Evolutionary conservation across 352 stramenopile species (phyloP), one percentile per base, ranked within the genome.

Genomic region (Globisporangium ultimum): DNA sequence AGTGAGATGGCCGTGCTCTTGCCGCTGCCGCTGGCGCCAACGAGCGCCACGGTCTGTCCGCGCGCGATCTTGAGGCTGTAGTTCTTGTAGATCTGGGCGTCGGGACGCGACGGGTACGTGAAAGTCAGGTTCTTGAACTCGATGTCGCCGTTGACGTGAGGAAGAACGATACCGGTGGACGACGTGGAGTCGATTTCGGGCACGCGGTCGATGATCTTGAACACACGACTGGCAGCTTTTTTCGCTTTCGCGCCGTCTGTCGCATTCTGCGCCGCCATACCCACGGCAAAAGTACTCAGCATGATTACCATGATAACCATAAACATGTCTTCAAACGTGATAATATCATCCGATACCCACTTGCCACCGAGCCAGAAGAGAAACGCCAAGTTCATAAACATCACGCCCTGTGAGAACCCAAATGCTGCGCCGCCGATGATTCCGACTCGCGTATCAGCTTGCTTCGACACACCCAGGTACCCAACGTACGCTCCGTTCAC

Each of bases 1-100:
- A 98, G 64, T 11, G 73, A 61, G 12, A 93, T 74, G 21, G 87
- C 76, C 11, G 85, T 96, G 49, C 61, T 86, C 61, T 97, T 97
- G 15, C 88, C 91, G 55, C 76, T 88, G 17, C 88, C 89, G 61
- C 66, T 88, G 28, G 75, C 64, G 84, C 88, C 71, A 2, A 36
- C 28, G 28, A 36, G 28, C 28, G 28, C 28, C 28, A 36, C 28
- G 28, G 28, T 36, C 8, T 60, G 36, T 21, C 42, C 84, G 28
- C 76, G 74, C 17, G 62, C 36, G 60, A 81, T 81, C 18, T 69
- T 63, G 5, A 98, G 63, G 45, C 70, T 80, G 43, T 97, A 70
- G 46, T 71, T 67, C 41, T 84, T 74, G 41, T 97, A 79, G 42
- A 97, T 79, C 14, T 54, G 60, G 4, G 71, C 61, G 2, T 78